Evolutionary conservation across 2,329 filamentous ascomycete genomes (phyloP).

Genomic region (Neonectria magnoliae): DNA sequence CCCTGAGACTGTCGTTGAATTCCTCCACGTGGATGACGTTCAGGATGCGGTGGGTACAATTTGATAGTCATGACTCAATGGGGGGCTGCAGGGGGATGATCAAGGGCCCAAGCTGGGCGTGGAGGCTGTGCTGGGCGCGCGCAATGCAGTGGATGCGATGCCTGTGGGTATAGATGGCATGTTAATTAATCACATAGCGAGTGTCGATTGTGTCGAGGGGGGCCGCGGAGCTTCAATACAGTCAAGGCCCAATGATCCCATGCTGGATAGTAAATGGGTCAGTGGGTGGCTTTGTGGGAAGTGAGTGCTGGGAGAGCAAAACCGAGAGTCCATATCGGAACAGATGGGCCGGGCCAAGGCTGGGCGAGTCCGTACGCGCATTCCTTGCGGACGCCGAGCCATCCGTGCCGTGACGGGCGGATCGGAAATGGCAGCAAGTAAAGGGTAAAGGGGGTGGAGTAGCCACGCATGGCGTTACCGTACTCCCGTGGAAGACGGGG

Average conservation of each 20-base stretch:
- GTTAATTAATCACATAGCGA: not conserved
- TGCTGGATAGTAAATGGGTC: not conserved
- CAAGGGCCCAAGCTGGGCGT: constrained; percentile 9
- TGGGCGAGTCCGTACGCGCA: constrained; percentile 16
- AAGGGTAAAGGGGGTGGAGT: constrained; percentile 4
- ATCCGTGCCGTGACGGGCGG: constrained; percentile 29
- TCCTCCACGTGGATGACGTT: not conserved
- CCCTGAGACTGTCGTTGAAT: not conserved
- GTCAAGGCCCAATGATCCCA: not conserved
- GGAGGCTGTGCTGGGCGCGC: constrained; percentile 4
- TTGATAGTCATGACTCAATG: not conserved
- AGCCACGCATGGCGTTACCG: not conserved
- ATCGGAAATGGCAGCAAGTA: constrained; percentile 22
- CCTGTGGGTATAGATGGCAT: not conserved
- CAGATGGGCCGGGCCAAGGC: constrained; percentile 21
- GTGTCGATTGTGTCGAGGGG: not conserved
- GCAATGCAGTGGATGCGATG: constrained; percentile 1
- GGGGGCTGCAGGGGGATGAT: constrained; percentile 2
- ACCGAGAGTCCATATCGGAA: constrained; percentile 4
- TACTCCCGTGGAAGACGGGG: not conserved
- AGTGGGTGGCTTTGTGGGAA: not conserved
- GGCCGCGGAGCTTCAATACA: too few relatives aligned
- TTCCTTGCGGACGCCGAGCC: constrained; percentile 38
- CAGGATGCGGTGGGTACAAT: not conserved
- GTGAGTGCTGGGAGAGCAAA: not conserved